Base-by-base conservation (phyloP, 2,329 filamentous ascomycete genomes). In the Diplodia seriata region DNA sequence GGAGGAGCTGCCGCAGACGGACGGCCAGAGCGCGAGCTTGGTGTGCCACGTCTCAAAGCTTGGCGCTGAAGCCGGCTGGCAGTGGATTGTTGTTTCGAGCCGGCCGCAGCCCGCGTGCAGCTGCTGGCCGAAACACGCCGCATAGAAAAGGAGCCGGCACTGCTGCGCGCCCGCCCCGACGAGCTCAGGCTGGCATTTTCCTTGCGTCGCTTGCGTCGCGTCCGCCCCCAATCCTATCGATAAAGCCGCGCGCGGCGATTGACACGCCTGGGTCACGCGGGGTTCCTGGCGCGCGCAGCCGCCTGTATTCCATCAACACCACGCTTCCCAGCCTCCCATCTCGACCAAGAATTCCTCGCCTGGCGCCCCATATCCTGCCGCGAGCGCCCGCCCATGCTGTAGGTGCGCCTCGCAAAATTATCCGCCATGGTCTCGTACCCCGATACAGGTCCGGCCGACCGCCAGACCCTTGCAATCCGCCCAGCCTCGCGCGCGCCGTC, bases 381-480 rank as follows among this genome's bases (percentile, higher is more conserved):
- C 43, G 18, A 47, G 43, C 43, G 43, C 43, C 55, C 49, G 49
- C 31, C 36, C 56, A 50, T 51, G 55, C 15, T 62, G 59, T 63
- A 51, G 47, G 18, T 31, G 59, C 47, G 29, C 20, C n/a, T 12
- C 18, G 62, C 62, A 43, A 38, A 26, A 23, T 6, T 33, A 49
- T 6, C 49, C 56, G 18, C 18, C 74, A 90, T 90, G 87, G 86
- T 90, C 77, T 89, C 87, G 77, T 87, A 88, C 79, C 83, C 85
- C 74, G 86, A 89, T 70, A 78, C 78, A 49, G 75, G 82, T 68
- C 81, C 82, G 76, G 77, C 81, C 67, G 82, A 84, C 76, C 83
- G 81, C 74, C 84, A 87, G 73, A 50, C 66, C 29, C 81, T 89
- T 72, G 82, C 86, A 75, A 81, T 87, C 74, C 87, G 88, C 75